Percentiles rank a stretch among this genome's conserved stretches.
Evolutionary conservation across 2,329 filamentous ascomycete species (phyloP).

Genomic region (Ilyonectria sp.): DNA sequence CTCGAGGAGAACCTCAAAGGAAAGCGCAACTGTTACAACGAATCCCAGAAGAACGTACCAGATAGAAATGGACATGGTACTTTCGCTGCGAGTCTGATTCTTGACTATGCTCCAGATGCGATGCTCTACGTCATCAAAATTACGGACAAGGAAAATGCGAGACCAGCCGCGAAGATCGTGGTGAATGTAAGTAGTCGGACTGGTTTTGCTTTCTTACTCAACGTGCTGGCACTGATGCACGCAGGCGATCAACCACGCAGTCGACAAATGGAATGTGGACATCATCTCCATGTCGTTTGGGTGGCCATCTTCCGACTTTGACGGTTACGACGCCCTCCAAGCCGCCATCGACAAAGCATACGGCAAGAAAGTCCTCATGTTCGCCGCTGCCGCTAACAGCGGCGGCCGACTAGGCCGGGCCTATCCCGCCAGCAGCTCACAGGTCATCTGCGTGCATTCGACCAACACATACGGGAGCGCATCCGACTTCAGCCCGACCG

Average conservation of each 20-base stretch:
- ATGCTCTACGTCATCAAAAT: not conserved
- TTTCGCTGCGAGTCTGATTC: conserved; percentile 4
- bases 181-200: too few relatives aligned
- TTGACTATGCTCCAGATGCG: conserved; percentile 13
- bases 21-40: not conserved
- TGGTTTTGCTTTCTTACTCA: too few relatives aligned
- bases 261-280: conserved; percentile 32
- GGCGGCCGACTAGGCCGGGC: conserved; percentile 15
- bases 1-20: not conserved
- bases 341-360: not conserved
- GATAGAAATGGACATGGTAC: conserved; percentile 8
- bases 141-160: not conserved
- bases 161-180: not conserved
- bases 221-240: too few relatives aligned
- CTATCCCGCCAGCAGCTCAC: conserved; percentile 23
- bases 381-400: conserved; percentile 30
- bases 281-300: conserved; percentile 46
- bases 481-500: conserved; percentile 27
- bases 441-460: conserved; percentile 35
- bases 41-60: not conserved
- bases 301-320: conserved; percentile 19
- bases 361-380: conserved; percentile 8
- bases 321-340: not conserved
- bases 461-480: conserved; percentile 21
- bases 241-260: conserved; percentile 35